Conservation (phyloP, 805 yeast species). For the Wickerhamiella kazuoi region DNA sequence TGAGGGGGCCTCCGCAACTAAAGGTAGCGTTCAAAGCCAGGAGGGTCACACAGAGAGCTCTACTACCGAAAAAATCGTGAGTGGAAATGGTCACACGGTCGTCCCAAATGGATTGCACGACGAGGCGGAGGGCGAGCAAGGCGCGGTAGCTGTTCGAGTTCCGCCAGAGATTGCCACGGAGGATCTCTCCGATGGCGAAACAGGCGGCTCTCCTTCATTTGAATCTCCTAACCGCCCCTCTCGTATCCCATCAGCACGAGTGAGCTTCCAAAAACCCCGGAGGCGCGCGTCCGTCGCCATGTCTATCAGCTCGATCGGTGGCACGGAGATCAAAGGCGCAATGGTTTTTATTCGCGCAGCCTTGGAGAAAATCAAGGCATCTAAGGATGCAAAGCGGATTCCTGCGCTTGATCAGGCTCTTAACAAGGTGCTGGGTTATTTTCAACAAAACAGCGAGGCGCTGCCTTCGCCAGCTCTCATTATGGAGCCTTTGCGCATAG, state of each 20-base stretch:
- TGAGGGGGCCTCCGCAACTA: too few species aligned
- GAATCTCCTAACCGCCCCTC: too few species aligned
- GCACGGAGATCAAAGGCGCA: slow-evolving; percentile 20
- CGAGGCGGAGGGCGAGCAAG: too few species aligned
- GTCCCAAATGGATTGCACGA: too few species aligned
- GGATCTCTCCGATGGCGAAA: too few species aligned
- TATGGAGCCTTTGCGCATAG: slow-evolving; percentile 59
- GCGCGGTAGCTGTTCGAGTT: too few species aligned
- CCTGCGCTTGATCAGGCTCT: slow-evolving; percentile 23
- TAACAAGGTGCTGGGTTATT: slow-evolving; percentile 19
- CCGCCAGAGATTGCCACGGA: too few species aligned
- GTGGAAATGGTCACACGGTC: too few species aligned
- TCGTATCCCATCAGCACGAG: slow-evolving; percentile 4
- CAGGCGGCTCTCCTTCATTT: too few species aligned
- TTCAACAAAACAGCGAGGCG: slow-evolving; percentile 14
- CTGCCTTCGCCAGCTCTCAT: slow-evolving; percentile 34
- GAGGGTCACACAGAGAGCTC: too few species aligned
- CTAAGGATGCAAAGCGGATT: slow-evolving; percentile 42
- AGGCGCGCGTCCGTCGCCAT: slow-evolving; percentile 12
- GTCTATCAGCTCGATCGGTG: slow-evolving; percentile 13
- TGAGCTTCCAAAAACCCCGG: slow-evolving; percentile 1
- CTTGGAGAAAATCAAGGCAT: slow-evolving; percentile 35
- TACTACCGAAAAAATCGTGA: too few species aligned
- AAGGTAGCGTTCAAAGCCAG: too few species aligned
- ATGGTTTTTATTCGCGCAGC: slow-evolving; percentile 36